phyloP scores from a whole-genome alignment of 768 basidiomycete genomes.

The Arthromyces matolae region DNA sequence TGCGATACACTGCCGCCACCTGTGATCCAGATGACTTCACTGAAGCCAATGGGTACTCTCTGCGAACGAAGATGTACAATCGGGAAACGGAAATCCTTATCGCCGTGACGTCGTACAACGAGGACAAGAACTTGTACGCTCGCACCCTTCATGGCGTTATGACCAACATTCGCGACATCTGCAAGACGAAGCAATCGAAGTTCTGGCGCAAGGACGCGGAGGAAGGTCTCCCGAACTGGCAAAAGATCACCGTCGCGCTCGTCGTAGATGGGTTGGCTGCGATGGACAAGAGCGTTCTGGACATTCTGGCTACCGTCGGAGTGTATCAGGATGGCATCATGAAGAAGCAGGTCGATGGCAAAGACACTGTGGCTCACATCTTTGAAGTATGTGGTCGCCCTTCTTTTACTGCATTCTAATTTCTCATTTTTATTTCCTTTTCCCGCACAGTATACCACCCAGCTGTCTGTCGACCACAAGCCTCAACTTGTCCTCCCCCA shows the following conservation, averaged over 20 bases:
- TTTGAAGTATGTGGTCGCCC: conserved; percentile 87
- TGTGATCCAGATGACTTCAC: conserved; percentile 88
- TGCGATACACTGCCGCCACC: conserved; percentile 91
- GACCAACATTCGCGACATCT: conserved; percentile 96
- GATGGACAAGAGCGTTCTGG: conserved; percentile 93
- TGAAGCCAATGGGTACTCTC: conserved; percentile 74
- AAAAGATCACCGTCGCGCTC: conserved; percentile 84
- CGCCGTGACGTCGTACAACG: conserved; percentile 91
- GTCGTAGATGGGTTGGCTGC: conserved; percentile 90
- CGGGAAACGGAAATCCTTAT: conserved; percentile 91
- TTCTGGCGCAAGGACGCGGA: conserved; percentile 84
- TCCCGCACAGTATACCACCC: conserved; percentile 79
- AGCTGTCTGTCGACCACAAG: conserved; percentile 86
- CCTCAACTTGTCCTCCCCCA: conserved; percentile 91
- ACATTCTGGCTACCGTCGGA: conserved; percentile 83
- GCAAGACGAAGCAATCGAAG: conserved; percentile 91
- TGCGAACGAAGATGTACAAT: conserved; percentile 83
- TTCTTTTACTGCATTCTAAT: too few relatives aligned
- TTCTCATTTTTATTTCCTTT: neutral
- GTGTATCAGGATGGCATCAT: conserved; percentile 94
- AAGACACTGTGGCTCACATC: conserved; percentile 89
- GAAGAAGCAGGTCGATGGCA: conserved; percentile 88
- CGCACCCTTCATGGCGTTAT: conserved; percentile 94
- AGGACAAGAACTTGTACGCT: conserved; percentile 85
- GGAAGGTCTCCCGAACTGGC: conserved; percentile 85